Conservation (phyloP, 208 protist genomes). For the Leishmania major region DNA sequence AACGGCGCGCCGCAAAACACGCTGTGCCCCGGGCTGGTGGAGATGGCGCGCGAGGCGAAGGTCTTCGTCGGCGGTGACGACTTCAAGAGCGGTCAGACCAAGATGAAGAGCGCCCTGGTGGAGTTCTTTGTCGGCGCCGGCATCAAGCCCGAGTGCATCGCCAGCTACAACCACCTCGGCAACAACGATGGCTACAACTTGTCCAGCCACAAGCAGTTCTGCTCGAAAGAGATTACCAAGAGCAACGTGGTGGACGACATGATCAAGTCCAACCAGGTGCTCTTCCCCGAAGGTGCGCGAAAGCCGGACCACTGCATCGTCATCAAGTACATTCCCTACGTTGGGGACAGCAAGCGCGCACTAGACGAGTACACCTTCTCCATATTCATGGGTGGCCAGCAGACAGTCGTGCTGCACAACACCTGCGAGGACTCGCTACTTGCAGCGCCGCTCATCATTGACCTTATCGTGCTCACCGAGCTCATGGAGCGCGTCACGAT, state of each 20-base stretch:
- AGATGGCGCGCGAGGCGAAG: constrained; percentile 89
- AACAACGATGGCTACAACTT: constrained; percentile 99
- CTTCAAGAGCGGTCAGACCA: constrained; percentile 99
- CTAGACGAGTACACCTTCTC: constrained; percentile 99
- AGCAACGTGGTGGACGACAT: constrained; percentile 99
- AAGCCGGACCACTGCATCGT: constrained; percentile 99
- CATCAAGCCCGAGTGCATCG: constrained; percentile 86
- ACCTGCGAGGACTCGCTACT: constrained; percentile 99
- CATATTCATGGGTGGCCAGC: constrained; percentile 98
- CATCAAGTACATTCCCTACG: constrained; percentile 99
- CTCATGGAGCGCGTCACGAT: constrained; percentile 93
- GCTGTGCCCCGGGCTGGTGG: constrained; percentile 95
- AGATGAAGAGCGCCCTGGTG: constrained; percentile 98
- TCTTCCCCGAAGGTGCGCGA: constrained; percentile 90
- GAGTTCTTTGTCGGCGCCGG: constrained; percentile 98
- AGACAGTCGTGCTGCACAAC: constrained; percentile 97
- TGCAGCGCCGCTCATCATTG: constrained; percentile 98
- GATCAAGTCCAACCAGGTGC: constrained; percentile 96
- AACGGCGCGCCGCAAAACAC: constrained; percentile 99
- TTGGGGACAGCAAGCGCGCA: constrained; percentile 98
- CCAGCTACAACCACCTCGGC: constrained; percentile 96
- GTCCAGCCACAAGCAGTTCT: constrained; percentile 94
- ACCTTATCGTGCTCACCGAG: constrained; percentile 97
- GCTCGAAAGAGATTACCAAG: constrained; percentile 99
- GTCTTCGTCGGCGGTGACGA: constrained; percentile 98